phyloP scores from a whole-genome alignment of 106 monocot species.

The Allium sativum region DNA sequence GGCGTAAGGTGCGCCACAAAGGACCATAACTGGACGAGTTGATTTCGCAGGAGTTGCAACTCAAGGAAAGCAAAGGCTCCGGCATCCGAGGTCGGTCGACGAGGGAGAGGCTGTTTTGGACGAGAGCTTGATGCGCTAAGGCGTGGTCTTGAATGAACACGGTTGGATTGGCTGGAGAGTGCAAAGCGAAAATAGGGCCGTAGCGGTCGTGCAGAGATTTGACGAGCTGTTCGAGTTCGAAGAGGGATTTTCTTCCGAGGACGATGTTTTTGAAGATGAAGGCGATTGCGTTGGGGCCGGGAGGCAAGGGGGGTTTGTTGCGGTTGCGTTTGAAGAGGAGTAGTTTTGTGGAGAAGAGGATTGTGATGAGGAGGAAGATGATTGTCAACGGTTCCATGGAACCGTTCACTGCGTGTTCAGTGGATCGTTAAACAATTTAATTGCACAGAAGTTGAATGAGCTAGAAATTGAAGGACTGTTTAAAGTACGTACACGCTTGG shows the following conservation, averaged over 20 bases:
- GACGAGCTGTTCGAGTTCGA: slow-evolving; percentile 11
- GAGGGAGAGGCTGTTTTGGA: slow-evolving; percentile 8
- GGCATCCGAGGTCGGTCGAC: slow-evolving; percentile 10
- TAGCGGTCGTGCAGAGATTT: slow-evolving; percentile 6
- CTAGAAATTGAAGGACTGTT: no score
- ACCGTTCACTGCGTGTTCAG: no score
- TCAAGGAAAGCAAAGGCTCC: neutral
- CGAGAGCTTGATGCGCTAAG: slow-evolving; percentile 16
- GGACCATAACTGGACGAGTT: slow-evolving; percentile 14
- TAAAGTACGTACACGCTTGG: no score
- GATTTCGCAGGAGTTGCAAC: slow-evolving; percentile 5
- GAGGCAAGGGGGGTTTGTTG: slow-evolving; percentile 9
- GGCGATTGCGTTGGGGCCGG: slow-evolving; percentile 5
- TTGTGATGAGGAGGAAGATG: slow-evolving; percentile 2
- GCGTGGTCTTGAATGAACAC: slow-evolving; percentile 20
- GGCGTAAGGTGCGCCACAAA: slow-evolving; percentile 20
- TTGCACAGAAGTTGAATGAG: no score
- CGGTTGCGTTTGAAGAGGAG: neutral
- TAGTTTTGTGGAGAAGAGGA: slow-evolving; percentile 1
- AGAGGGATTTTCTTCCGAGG: neutral
- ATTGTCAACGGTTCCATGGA: slow-evolving; percentile 1
- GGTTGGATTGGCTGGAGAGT: slow-evolving; percentile 1
- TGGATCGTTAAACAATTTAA: no score
- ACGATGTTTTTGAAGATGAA: slow-evolving; percentile 3
- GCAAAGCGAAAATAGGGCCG: slow-evolving; percentile 19